A percentile compares a stretch with the other conserved stretches of the same genome.
phyloP scores from a whole-genome alignment of 106 monocot species.

The Hemerocallis citrina region DNA sequence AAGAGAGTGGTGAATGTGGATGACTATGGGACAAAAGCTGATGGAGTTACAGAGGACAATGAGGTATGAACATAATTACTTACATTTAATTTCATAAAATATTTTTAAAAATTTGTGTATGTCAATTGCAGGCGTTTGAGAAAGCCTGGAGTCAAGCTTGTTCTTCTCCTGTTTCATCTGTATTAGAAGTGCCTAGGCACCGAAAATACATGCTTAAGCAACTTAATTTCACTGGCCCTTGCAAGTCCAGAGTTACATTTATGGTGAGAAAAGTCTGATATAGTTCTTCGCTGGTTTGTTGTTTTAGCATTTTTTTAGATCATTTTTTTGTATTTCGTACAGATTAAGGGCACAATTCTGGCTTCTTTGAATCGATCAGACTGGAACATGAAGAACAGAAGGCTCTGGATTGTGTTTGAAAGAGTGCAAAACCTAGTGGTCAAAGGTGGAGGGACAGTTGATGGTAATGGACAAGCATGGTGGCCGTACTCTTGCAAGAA shows the following conservation, averaged over 20 bases:
- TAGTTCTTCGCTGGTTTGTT: background rate
- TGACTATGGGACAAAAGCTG: background rate
- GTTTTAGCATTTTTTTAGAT: background rate
- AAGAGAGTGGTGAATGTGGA: background rate
- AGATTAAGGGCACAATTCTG: slow-evolving; percentile 61
- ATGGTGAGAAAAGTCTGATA: slow-evolving; percentile 21
- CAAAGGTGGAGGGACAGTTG: slow-evolving; percentile 63
- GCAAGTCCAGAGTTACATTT: slow-evolving; percentile 49
- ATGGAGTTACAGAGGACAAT: background rate
- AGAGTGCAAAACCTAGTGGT: slow-evolving; percentile 32
- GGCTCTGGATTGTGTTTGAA: slow-evolving; percentile 49
- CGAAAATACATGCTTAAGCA: slow-evolving; percentile 48
- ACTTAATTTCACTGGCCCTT: slow-evolving; percentile 60
- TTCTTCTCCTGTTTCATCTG: slow-evolving; percentile 7
- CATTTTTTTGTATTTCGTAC: background rate
- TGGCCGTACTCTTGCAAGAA: slow-evolving; percentile 78
- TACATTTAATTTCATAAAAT: background rate
- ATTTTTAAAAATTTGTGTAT: background rate
- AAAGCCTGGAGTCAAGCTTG: slow-evolving; percentile 30
- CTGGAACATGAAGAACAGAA: slow-evolving; percentile 30
- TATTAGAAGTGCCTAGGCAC: slow-evolving; percentile 16
- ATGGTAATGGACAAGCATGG: slow-evolving; percentile 69
- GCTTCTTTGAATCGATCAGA: slow-evolving; percentile 38
- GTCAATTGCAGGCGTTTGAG: slow-evolving; percentile 34
- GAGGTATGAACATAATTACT: background rate